These are phyloP conservation scores for Saposhnikovia divaricata DNA, from an alignment of 129 eudicot genomes.

Conservation along the genomic window DNA sequence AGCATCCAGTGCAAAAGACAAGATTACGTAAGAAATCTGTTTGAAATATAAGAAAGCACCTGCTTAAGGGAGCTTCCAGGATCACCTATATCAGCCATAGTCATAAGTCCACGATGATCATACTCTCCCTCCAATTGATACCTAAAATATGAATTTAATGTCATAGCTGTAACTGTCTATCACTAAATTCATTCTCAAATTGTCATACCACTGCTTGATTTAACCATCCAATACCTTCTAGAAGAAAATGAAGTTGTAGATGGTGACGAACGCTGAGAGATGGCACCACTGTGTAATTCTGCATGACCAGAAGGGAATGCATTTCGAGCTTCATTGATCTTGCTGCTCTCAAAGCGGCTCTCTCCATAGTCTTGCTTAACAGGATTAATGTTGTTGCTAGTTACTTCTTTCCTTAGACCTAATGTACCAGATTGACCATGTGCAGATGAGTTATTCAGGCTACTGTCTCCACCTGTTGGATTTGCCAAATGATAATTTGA, in stretches of 20 bases:
- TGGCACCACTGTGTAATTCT: constrained; percentile 24
- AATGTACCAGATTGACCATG: constrained; percentile 28
- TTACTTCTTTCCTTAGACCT: constrained; percentile 23
- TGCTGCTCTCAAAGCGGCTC: constrained; percentile 25
- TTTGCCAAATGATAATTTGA: constrained; percentile 13
- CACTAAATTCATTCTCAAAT: background rate
- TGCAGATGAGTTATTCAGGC: constrained; percentile 20
- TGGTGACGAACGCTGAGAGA: constrained; percentile 37
- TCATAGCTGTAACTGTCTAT: background rate
- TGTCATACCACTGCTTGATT: background rate
- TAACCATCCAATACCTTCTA: constrained; percentile 41
- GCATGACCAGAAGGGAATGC: constrained; percentile 29
- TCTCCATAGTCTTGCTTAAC: constrained; percentile 17
- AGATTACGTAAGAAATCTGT: background rate
- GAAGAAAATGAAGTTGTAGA: constrained; percentile 50
- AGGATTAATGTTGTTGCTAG: constrained; percentile 17
- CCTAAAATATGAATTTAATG: constrained; percentile 25
- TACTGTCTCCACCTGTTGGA: constrained; percentile 26
- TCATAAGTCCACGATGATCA: constrained; percentile 40
- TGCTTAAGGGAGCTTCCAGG: constrained; percentile 38
- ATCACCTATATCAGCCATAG: constrained; percentile 45
- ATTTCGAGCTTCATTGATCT: constrained; percentile 28
- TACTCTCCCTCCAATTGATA: constrained; percentile 38
- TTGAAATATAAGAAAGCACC: constrained; percentile 29
- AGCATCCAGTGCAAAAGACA: background rate